Conservation (phyloP, 2,329 filamentous ascomycete species). For the Fonsecaea erecta region DNA sequence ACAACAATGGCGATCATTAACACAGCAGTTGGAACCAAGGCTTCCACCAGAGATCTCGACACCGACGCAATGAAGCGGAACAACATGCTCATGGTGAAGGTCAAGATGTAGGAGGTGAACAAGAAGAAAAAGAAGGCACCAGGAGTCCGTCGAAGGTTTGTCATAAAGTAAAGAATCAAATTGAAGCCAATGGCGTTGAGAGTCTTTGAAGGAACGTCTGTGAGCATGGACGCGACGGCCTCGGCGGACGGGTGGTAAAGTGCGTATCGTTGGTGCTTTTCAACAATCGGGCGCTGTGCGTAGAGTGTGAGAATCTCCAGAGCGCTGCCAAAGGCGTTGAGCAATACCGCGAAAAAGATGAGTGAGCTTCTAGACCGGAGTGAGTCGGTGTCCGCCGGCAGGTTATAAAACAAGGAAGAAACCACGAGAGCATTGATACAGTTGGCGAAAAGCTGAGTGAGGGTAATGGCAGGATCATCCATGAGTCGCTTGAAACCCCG, state of each 20-base stretch:
- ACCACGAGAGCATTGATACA: constrained; percentile 65
- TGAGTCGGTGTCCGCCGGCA: constrained; percentile 60
- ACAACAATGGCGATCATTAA: constrained; percentile 63
- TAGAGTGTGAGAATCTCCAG: constrained; percentile 76
- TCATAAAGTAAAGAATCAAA: constrained; percentile 82
- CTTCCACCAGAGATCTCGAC: constrained; percentile 68
- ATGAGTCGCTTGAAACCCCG: constrained; percentile 69
- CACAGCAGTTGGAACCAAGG: constrained; percentile 60
- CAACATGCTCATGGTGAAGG: constrained; percentile 64
- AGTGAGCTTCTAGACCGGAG: constrained; percentile 68
- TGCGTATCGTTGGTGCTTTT: constrained; percentile 85
- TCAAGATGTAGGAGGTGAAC: constrained; percentile 66
- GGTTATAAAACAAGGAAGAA: constrained; percentile 70
- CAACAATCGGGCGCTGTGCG: constrained; percentile 86
- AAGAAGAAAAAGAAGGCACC: constrained; percentile 86
- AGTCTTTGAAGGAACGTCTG: constrained; percentile 82
- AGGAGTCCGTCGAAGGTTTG: constrained; percentile 73
- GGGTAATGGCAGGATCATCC: constrained; percentile 66
- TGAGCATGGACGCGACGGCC: constrained; percentile 81
- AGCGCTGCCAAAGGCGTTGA: constrained; percentile 66
- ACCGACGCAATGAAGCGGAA: constrained; percentile 72
- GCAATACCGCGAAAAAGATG: constrained; percentile 67
- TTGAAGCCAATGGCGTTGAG: constrained; percentile 78
- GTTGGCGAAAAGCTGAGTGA: constrained; percentile 65
- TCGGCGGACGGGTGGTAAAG: constrained; percentile 89